A percentile compares a stretch with the other conserved stretches of the same genome.
Evolutionary conservation across 2,329 filamentous ascomycete species (phyloP).

Genomic region (Arachnomyces sp.): DNA sequence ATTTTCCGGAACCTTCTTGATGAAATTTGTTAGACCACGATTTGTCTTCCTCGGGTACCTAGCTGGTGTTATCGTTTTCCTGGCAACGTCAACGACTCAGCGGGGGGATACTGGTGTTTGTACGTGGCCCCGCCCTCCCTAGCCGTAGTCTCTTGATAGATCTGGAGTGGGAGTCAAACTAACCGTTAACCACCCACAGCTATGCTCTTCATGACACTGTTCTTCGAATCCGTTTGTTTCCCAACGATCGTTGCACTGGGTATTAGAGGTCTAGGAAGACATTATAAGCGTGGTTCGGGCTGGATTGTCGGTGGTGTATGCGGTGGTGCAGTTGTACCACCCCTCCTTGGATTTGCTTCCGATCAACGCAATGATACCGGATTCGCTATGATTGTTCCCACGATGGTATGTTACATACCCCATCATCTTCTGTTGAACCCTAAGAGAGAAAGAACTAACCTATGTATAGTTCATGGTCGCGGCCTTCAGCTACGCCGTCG

Average conservation of each 20-base stretch:
- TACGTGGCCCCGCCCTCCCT: slow-evolving; percentile 6
- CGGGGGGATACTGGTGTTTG: slow-evolving; percentile 40
- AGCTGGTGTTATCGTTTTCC: slow-evolving; percentile 53
- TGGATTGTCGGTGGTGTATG: slow-evolving; percentile 64
- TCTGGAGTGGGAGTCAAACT: background rate
- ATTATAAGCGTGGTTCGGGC: slow-evolving; percentile 60
- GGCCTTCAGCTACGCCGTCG: slow-evolving; percentile 49
- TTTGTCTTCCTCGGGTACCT: slow-evolving; percentile 64
- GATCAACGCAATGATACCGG: slow-evolving; percentile 55
- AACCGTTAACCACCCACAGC: slow-evolving; percentile 12
- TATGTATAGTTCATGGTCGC: slow-evolving; percentile 44
- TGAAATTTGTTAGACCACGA: slow-evolving; percentile 59
- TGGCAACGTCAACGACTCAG: slow-evolving; percentile 42
- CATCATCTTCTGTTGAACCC: slow-evolving; percentile 22
- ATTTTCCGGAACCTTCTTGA: slow-evolving; percentile 58
- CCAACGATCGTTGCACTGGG: slow-evolving; percentile 73
- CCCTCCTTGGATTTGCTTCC: slow-evolving; percentile 59
- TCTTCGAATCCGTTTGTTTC: slow-evolving; percentile 76
- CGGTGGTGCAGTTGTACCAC: slow-evolving; percentile 66
- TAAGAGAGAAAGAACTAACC: background rate
- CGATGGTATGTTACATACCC: slow-evolving; percentile 35
- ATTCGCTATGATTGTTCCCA: slow-evolving; percentile 59
- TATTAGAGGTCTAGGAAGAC: slow-evolving; percentile 61
- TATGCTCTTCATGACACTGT: slow-evolving; percentile 62
- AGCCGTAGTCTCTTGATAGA: background rate